Evolutionary conservation across 2,329 filamentous ascomycete species (phyloP).

Genomic region (Madurella mycetomatis): DNA sequence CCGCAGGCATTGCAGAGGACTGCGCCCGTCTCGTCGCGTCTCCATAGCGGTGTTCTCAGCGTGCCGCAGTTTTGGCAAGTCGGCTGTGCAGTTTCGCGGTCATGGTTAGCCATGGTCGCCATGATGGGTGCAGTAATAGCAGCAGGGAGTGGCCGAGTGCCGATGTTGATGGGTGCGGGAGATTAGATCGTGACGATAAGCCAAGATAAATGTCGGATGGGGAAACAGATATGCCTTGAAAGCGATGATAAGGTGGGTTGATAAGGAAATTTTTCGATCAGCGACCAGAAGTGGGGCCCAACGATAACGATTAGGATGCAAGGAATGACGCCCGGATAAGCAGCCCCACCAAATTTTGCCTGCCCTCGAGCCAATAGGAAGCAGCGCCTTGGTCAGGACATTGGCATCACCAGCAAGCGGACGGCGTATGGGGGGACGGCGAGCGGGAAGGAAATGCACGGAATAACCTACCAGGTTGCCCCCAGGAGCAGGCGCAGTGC

Average conservation of each 20-base stretch:
- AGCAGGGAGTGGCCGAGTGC: conserved; percentile 5
- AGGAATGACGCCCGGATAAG: conserved; percentile 13
- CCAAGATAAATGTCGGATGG: conserved; percentile 22
- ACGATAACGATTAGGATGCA: conserved; percentile 15
- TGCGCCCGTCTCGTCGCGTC: conserved; percentile 89
- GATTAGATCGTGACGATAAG: conserved; percentile 28
- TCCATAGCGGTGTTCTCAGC: conserved; percentile 94
- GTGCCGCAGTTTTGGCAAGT: conserved; percentile 96
- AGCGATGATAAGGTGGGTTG: conserved; percentile 25
- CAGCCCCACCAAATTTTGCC: conserved; percentile 7
- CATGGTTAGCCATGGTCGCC: conserved; percentile 52
- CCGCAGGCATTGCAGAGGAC: conserved; percentile 99
- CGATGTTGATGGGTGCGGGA: conserved; percentile 13
- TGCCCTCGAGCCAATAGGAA: conserved; percentile 12
- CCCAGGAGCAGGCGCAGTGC: conserved; percentile 34
- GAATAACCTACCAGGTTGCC: conserved; percentile 37
- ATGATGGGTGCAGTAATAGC: conserved; percentile 32
- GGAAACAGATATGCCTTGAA: conserved; percentile 18
- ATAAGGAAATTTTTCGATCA: conserved; percentile 28
- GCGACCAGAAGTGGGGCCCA: conserved; percentile 17
- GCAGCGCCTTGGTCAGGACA: conserved; percentile 7
- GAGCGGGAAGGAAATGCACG: background rate
- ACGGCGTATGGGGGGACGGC: background rate
- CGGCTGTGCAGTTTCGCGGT: conserved; percentile 70
- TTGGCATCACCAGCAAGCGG: conserved; percentile 1